phyloP scores from a whole-genome alignment of 2,329 filamentous ascomycete genomes.

The Monilinia aucupariae region DNA sequence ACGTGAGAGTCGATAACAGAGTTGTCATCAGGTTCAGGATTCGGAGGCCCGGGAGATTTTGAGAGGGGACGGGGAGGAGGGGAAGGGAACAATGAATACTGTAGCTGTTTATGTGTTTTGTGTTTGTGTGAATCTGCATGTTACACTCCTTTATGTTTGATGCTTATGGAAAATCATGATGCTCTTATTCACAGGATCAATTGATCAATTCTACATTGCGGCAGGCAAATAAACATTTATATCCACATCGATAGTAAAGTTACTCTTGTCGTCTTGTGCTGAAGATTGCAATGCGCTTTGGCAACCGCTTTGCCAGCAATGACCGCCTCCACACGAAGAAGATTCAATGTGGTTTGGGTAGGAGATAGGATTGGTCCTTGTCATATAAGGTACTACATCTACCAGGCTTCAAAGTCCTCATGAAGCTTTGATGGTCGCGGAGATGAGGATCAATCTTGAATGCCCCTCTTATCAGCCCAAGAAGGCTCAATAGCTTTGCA shows the following conservation, averaged over 20 bases:
- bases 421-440: background rate
- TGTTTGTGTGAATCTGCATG: too few species aligned
- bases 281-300: background rate
- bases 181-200: background rate
- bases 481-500: conserved; percentile 60
- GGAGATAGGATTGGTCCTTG: too few species aligned
- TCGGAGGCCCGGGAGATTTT: background rate
- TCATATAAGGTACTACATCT: too few species aligned
- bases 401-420: background rate
- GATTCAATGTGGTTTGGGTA: background rate
- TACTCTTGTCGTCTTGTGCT: background rate
- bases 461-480: conserved; percentile 55
- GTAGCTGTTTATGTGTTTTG: too few species aligned
- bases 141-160: too few species aligned
- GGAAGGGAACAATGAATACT: too few species aligned
- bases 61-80: too few species aligned
- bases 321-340: background rate
- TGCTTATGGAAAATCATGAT: too few species aligned
- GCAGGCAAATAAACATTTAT: too few species aligned
- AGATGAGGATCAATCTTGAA: conserved; percentile 45
- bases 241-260: background rate
- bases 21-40: background rate
- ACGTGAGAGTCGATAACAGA: conserved; percentile 11
- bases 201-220: too few species aligned
- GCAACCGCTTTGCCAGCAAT: background rate